These are phyloP conservation scores for Tylopilus sp. DNA, from an alignment of 768 basidiomycete genomes.

Conservation along the genomic window DNA sequence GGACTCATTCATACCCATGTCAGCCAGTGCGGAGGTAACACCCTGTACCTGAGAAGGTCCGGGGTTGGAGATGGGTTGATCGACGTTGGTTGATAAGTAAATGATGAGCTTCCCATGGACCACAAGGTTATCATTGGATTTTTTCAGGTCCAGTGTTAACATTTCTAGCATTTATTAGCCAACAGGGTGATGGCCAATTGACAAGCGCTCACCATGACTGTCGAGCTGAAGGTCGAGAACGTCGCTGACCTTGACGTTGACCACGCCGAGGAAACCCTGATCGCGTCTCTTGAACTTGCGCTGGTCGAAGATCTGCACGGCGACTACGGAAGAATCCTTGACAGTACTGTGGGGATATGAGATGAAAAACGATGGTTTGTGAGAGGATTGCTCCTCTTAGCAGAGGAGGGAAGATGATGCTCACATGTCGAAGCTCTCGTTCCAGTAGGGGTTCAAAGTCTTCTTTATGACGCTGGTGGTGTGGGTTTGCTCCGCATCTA, in stretches of 20 bases:
- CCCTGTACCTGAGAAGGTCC: conserved; percentile 70
- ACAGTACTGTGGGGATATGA: conserved; percentile 58
- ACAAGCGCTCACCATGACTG: conserved; percentile 73
- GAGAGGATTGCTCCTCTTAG: neutral
- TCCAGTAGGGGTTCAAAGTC: conserved; percentile 94
- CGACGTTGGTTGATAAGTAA: conserved; percentile 90
- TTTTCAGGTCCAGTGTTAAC: conserved; percentile 94
- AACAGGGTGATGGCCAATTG: neutral
- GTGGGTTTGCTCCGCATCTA: conserved; percentile 96
- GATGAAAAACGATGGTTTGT: conserved; percentile 4
- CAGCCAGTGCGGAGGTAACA: conserved; percentile 54
- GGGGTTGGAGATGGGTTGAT: conserved; percentile 79
- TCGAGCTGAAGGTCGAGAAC: conserved; percentile 89
- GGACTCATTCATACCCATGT: conserved; percentile 59
- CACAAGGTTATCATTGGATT: conserved; percentile 97
- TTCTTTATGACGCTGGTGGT: conserved; percentile 98
- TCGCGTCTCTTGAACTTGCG: conserved; percentile 98
- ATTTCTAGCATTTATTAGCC: conserved; percentile 58
- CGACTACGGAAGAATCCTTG: conserved; percentile 96
- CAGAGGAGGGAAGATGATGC: conserved; percentile 20
- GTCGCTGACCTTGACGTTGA: conserved; percentile 90
- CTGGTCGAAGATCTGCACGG: conserved; percentile 98
- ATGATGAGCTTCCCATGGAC: conserved; percentile 98
- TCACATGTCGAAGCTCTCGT: conserved; percentile 96
- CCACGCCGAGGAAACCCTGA: conserved; percentile 97